Base-by-base conservation (phyloP, 2,329 filamentous ascomycete species). In the Cladophialophora immunda region DNA sequence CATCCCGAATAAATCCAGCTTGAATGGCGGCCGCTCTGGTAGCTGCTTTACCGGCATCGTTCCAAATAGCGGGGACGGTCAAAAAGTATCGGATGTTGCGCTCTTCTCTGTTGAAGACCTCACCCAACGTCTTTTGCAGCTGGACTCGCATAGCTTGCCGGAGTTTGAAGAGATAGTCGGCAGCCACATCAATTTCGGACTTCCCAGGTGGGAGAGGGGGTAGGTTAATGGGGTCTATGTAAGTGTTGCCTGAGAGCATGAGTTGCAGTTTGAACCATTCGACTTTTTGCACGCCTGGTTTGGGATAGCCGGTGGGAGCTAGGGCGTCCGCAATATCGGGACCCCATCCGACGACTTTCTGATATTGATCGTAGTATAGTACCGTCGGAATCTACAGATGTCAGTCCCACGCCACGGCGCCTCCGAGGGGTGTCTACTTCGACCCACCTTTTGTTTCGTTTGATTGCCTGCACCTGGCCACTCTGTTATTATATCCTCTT, bases 201-300 rank as follows among this genome's bases (percentile, higher is more conserved):
- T 98, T 98, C 81, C 95, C 95, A 54, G 94, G 94, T 56, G 95
- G 95, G 78, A 98, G 91, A 71, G 95, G 95, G 56, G 95, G 95
- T 72, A 99, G 88, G 86, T 98, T 98, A 83, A 98, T 98, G 69
- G 95, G 95, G 80, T 98, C 95, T 77, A 98, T 98, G 80, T 98
- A 98, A 53, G 95, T 98, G 85, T 98, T 98, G 70, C 95, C 95
- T 67, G 93, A 97, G 70, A 97, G 87, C 95, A 98, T 98, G 65
- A 99, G 89, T 83, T 99, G 95, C 73, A 99, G 87, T 85, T 98
- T 98, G 87, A 99, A 98, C 95, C 95, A 99, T 83, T 98, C 95
- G 27, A 98, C 94, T 83, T 98, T 98, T 81, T 98, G 95, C 73
- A 99, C 94, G 71, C 94, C 94, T 36, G 92, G 92, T 84, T 98